These are phyloP conservation scores for Dicorynia guianensis DNA, from an alignment of 306 rosid species.

Conservation along the genomic window DNA sequence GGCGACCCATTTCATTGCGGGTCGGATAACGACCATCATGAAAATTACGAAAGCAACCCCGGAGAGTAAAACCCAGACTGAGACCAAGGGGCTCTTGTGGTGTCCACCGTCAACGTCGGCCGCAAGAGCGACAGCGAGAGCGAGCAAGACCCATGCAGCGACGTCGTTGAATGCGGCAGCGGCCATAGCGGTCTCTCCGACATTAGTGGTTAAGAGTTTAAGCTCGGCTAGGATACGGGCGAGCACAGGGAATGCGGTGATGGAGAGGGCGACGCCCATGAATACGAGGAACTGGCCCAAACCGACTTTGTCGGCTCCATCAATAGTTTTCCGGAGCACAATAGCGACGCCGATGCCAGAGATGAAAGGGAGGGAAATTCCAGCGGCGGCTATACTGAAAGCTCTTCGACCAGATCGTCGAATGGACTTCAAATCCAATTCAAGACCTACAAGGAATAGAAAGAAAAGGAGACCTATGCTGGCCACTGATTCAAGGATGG, in stretches of 20 bases:
- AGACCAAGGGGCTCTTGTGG: conserved; percentile 64
- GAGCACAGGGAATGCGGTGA: conserved; percentile 90
- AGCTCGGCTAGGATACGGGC: conserved; percentile 93
- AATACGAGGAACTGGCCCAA: conserved; percentile 72
- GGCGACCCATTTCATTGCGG: conserved; percentile 71
- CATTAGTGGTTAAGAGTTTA: conserved; percentile 69
- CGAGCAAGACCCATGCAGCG: conserved; percentile 85
- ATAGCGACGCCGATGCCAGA: conserved; percentile 75
- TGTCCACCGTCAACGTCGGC: conserved; percentile 52
- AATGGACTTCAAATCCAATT: conserved; percentile 68
- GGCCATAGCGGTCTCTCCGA: conserved; percentile 91
- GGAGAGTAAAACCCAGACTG: conserved; percentile 77
- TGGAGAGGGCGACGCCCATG: conserved; percentile 88
- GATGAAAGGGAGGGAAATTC: conserved; percentile 73
- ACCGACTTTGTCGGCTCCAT: conserved; percentile 67
- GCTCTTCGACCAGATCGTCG: conserved; percentile 69
- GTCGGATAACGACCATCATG: conserved; percentile 67
- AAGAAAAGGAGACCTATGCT: conserved; percentile 83
- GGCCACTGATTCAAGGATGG: conserved; percentile 75
- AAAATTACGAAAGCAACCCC: conserved; percentile 65
- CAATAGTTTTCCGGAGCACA: conserved; percentile 64
- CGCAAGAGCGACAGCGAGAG: conserved; percentile 76
- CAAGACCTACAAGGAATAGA: conserved; percentile 78
- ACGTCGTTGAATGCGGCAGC: conserved; percentile 91
- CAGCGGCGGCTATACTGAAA: conserved; percentile 70